phyloP scores from a whole-genome alignment of 1,284 basidiomycete species.

The Vanrija humicola region DNA sequence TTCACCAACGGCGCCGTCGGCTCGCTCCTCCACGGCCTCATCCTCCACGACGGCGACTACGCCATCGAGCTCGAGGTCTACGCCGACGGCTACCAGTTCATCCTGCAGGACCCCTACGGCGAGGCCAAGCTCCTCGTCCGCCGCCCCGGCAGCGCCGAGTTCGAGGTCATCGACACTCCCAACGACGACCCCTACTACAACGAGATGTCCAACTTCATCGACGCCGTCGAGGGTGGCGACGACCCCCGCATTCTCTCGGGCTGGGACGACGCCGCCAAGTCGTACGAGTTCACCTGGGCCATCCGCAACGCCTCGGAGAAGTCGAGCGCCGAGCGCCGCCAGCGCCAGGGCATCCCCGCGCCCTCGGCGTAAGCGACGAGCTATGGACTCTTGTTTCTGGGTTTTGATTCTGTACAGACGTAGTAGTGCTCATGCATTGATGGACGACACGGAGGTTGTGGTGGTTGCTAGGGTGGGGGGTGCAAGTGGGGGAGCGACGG shows the following conservation, averaged over 20 bases:
- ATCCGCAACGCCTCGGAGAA: conserved; percentile 34
- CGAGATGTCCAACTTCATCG: conserved; percentile 49
- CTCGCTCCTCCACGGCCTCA: conserved; percentile 40
- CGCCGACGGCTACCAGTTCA: conserved; percentile 40
- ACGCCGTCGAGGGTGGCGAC: conserved; percentile 41
- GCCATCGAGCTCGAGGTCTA: conserved; percentile 46
- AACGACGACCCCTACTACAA: conserved; percentile 50
- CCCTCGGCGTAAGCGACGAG: too few species aligned
- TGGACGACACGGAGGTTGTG: too few species aligned
- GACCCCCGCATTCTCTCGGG: conserved; percentile 40
- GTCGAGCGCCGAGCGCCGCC: conserved; percentile 15
- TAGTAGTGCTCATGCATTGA: too few species aligned
- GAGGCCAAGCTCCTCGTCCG: conserved; percentile 46
- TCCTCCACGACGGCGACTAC: conserved; percentile 37
- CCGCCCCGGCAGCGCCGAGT: conserved; percentile 36
- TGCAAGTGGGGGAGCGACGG: too few species aligned
- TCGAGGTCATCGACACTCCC: conserved; percentile 25
- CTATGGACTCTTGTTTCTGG: too few species aligned
- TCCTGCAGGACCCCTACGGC: conserved; percentile 48
- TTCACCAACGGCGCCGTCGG: conserved; percentile 43
- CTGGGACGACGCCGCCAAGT: conserved; percentile 71
- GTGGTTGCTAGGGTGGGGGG: too few species aligned
- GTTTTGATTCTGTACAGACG: too few species aligned
- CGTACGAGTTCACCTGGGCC: conserved; percentile 61
- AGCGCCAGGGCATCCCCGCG: too few species aligned